Evolutionary conservation across 805 yeast genomes (phyloP).

Genomic region (Jamesozyma jinghongensis): DNA sequence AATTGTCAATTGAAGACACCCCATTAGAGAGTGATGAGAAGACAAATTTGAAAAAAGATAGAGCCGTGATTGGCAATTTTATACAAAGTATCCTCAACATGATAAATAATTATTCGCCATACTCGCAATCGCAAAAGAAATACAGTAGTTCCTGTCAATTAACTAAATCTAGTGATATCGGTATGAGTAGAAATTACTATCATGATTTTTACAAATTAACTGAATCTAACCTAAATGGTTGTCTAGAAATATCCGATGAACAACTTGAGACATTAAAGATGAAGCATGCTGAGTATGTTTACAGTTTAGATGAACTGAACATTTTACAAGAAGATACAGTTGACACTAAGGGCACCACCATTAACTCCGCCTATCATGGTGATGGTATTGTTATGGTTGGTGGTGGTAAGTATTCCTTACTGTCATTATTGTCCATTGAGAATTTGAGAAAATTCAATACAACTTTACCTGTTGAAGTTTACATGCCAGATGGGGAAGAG

Average conservation of each 20-base stretch:
- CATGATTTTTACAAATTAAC: slow-evolving; percentile 17
- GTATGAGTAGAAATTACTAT: slow-evolving; percentile 14
- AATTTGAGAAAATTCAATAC: slow-evolving; percentile 56
- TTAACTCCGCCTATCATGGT: slow-evolving; percentile 30
- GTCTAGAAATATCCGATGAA: slow-evolving; percentile 17
- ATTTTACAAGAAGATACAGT: slow-evolving; percentile 8
- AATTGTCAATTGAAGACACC: background rate
- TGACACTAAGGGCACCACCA: background rate
- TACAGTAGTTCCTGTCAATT: slow-evolving; percentile 13
- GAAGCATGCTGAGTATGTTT: slow-evolving; percentile 15
- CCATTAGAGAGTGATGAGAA: background rate
- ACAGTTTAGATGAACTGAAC: slow-evolving; percentile 5
- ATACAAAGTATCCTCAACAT: slow-evolving; percentile 11
- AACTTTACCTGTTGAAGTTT: slow-evolving; percentile 69
- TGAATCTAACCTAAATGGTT: slow-evolving; percentile 12
- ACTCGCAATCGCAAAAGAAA: slow-evolving; percentile 13
- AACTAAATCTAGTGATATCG: slow-evolving; percentile 17
- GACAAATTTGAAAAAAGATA: background rate
- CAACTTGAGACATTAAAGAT: slow-evolving; percentile 11
- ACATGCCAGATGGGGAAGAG: slow-evolving; percentile 65
- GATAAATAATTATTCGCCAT: slow-evolving; percentile 15
- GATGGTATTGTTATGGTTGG: slow-evolving; percentile 64
- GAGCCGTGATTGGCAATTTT: slow-evolving; percentile 1
- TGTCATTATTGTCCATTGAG: slow-evolving; percentile 45
- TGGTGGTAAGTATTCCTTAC: slow-evolving; percentile 65